Evolutionary conservation across 1,284 basidiomycete genomes (phyloP).

Genomic region (Lentinula novae-zelandiae): DNA sequence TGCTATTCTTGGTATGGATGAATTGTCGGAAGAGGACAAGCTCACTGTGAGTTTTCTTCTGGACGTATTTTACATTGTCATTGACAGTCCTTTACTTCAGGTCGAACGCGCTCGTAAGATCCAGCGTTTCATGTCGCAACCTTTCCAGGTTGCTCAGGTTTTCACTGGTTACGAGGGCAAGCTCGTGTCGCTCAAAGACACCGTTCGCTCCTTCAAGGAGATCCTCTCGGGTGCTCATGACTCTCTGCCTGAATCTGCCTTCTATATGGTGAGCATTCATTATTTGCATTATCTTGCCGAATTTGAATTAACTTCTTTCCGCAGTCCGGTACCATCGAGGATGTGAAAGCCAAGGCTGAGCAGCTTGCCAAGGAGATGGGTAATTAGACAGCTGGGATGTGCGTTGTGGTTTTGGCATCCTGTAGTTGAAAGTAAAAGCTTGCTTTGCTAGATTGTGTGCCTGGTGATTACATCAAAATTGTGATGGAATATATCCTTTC

Average conservation of each 20-base stretch:
- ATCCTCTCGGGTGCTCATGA: conserved; percentile 92
- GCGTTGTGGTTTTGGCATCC: background rate
- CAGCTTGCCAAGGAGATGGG: conserved; percentile 92
- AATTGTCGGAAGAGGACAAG: conserved; percentile 99
- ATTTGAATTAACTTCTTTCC: conserved; percentile 6
- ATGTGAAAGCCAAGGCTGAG: conserved; percentile 95
- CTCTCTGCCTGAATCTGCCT: conserved; percentile 87
- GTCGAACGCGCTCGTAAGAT: conserved; percentile 89
- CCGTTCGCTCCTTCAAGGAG: conserved; percentile 92
- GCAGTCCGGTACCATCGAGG: conserved; percentile 87
- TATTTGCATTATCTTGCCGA: background rate
- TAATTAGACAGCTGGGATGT: conserved; percentile 36
- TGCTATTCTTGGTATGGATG: conserved; percentile 99
- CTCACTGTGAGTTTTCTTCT: conserved; percentile 67
- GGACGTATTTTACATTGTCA: conserved; percentile 12
- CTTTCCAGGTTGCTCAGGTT: conserved; percentile 98
- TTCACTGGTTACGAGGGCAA: conserved; percentile 99
- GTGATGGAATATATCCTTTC: conserved; percentile 2
- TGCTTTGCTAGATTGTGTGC: background rate
- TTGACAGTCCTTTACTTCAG: conserved; percentile 28
- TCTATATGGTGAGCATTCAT: conserved; percentile 70
- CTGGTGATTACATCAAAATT: background rate
- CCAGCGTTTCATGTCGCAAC: conserved; percentile 99
- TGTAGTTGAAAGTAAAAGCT: background rate
- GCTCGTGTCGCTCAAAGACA: conserved; percentile 92